Base-by-base conservation (phyloP, 768 basidiomycete genomes). In the Suillus plorans region DNA sequence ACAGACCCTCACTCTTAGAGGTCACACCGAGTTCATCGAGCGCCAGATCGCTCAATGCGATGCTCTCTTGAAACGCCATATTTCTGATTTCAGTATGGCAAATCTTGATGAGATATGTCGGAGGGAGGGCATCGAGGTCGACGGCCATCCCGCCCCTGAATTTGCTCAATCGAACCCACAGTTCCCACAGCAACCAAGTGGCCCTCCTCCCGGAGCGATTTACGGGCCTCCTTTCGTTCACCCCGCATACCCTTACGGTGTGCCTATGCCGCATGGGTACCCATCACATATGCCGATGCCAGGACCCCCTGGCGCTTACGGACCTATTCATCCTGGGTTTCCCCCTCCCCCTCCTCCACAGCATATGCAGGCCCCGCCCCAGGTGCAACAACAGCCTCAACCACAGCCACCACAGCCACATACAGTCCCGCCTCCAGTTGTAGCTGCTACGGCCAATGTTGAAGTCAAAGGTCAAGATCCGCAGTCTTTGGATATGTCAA, bases 1-100 rank as follows among this genome's bases (percentile, higher is more conserved):
- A 47, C 91, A 94, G 83, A 92, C 90, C 1, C 85, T 95, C 71
- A 94, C 92, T 59, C 90, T 90, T 2, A 83, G 93, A 47, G 93
- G 92, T 42, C 89, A 94, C 76, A 89, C 91, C 0, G 92, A 94
- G 73, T 89, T 84, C 66, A 78, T 95, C 74, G 93, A 95, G 80
- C 85, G 86, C 68, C 89, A 92, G 79, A 84, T 95, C 58, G 80
- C 84, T 1, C 90, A 92, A 67, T 94, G 92, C 71, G 86, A 88
- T 66, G 88, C 88, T 20, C 86, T 95, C 53, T 85, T 95, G 71
- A 91, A 91, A 77, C 86, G 85, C 25, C 86, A 86, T 69, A 80
- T 88, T 62, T 87, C 89, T 0, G 85, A 82, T 66, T 94, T 93
- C 73, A 81, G 82, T 52, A 79, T 92, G 61, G 84, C 85, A 1